Base-by-base conservation (phyloP, 169 alveolate species). In the Eimeria acervulina region DNA sequence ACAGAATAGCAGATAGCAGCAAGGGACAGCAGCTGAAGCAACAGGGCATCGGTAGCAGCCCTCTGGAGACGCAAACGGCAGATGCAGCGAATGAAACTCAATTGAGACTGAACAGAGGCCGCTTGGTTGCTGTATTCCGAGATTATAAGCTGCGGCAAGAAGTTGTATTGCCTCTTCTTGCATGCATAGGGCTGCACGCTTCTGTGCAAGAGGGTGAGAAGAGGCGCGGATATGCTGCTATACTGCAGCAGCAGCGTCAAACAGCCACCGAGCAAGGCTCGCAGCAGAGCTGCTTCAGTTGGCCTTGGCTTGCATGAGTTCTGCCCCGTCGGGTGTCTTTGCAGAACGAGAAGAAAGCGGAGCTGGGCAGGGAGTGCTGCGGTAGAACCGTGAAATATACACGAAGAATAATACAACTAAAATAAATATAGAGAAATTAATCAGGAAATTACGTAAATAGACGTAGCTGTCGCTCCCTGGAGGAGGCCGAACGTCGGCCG, bases 371-470 rank as follows among this genome's bases (percentile, higher is more conserved):
- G 83, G 83, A 5, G 83, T 72, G 83, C 83, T 72, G 10, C 47
- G 40, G 47, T 89, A 89, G 74, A 89, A 89, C 17, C 95, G 85
- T 31, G 95, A 89, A 28, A 89, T 89, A 85, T 89, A 89, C 28
- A 68, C 87, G 87, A 89, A 89, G 72, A 89, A 89, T 63, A 89
- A 78, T 21, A 89, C 28, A 40, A 89, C 76, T 17, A 89, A 52
- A 17, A 89, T 33, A 28, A 89, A 89, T 28, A 89, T 89, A 1
- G 95, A 44, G 21, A 89, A 44, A 47, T 89, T 89, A 7, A 66
- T 89, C 76, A 89, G n/a, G 42, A 89, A 89, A 42, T 89, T 89
- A 83, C 70, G 66, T 40, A 89, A 66, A 59, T 89, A 89, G n/a
- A 89, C 55, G 44, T 72, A 72, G 10, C 51, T 17, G 44, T 76